Percentiles rank a stretch among this genome's conserved stretches.
Conservation (phyloP, 768 basidiomycete genomes). For the Terana coerulea region DNA sequence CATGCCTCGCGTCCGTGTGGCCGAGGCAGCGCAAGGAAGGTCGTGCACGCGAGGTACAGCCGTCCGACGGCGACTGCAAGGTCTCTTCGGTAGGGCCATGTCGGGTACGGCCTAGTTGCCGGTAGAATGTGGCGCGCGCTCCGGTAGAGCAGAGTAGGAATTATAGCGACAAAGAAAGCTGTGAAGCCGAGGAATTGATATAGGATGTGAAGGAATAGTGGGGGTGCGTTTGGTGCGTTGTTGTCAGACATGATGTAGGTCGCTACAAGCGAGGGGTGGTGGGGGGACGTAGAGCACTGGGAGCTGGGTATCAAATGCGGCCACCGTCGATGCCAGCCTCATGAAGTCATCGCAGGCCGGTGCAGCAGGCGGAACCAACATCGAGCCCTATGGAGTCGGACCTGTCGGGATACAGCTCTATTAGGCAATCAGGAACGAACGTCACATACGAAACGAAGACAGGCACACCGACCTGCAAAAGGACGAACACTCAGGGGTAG, state of each 20-base stretch:
- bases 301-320: not conserved
- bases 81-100: constrained; percentile 8
- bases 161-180: not conserved
- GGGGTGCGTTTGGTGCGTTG: constrained; percentile 6
- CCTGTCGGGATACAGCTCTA: no score
- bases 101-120: constrained; percentile 1
- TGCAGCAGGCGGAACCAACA: no score
- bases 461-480: no score
- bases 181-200: constrained; percentile 1
- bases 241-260: not conserved
- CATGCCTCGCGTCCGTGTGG: constrained; percentile 6
- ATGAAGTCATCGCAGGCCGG: constrained; percentile 2
- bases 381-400: no score
- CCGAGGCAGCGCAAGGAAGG: constrained; percentile 7
- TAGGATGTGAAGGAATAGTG: constrained; percentile 4
- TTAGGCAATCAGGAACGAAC: no score
- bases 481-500: no score
- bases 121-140: constrained; percentile 1
- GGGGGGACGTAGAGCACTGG: not conserved
- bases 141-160: not conserved
- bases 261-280: not conserved
- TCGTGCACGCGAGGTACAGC: constrained; percentile 10
- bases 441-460: no score
- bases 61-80: constrained; percentile 10
- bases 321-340: no score